Percentiles rank a stretch among this genome's conserved stretches.
These are phyloP conservation scores for Chalaropsis ovoidea DNA, from an alignment of 2,329 filamentous ascomycete species.

Conservation along the genomic window DNA sequence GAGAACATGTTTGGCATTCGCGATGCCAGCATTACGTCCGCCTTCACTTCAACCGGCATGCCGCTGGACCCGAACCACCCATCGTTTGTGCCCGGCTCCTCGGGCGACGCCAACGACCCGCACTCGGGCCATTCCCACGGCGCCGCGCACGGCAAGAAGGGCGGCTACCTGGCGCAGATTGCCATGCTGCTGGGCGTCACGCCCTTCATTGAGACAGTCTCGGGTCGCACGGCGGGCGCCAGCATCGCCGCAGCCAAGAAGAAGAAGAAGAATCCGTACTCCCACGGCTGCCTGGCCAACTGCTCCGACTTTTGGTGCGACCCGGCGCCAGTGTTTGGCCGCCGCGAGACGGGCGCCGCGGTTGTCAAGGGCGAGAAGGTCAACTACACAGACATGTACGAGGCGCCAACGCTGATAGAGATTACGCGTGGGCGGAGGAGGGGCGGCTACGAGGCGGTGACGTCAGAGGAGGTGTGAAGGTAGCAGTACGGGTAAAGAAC, in stretches of 20 bases:
- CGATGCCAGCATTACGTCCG: conserved; percentile 54
- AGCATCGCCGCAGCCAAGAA: conserved; percentile 35
- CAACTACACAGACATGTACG: conserved; percentile 85
- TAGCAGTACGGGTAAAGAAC: background rate
- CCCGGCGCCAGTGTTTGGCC: conserved; percentile 67
- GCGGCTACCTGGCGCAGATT: conserved; percentile 67
- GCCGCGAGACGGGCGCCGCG: conserved; percentile 61
- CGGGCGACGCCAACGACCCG: conserved; percentile 36
- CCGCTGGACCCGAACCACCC: conserved; percentile 59
- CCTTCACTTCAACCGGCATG: conserved; percentile 67
- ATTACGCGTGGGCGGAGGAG: conserved; percentile 39
- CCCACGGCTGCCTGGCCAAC: conserved; percentile 70
- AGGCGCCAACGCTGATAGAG: conserved; percentile 63
- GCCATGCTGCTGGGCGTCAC: conserved; percentile 79
- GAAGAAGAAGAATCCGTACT: conserved; percentile 69
- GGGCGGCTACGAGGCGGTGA: conserved; percentile 55
- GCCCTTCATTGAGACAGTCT: conserved; percentile 85
- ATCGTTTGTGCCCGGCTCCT: conserved; percentile 43
- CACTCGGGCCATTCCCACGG: conserved; percentile 37
- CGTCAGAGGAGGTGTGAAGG: conserved; percentile 44
- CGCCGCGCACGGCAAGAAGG: conserved; percentile 40
- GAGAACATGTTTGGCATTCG: conserved; percentile 86
- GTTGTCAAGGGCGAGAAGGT: conserved; percentile 67
- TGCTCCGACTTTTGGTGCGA: conserved; percentile 97
- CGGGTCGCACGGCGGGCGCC: conserved; percentile 51